Conservation (phyloP, 2,329 filamentous ascomycete genomes). For the Madurella fahalii region DNA sequence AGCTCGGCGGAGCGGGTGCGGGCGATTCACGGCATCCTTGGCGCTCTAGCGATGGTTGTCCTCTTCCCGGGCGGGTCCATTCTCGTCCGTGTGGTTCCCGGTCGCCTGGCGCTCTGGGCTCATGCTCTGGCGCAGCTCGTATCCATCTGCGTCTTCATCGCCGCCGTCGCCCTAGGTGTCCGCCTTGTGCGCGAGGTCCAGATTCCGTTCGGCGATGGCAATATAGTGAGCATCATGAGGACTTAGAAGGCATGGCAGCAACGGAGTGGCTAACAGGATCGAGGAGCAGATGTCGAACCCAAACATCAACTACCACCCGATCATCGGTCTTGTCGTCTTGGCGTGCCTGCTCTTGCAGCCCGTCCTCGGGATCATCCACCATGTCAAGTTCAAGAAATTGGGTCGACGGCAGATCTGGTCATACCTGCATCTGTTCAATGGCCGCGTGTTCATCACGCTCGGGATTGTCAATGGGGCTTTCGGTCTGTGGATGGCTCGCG, state of each 20-base stretch:
- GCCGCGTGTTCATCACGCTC: slow-evolving; percentile 37
- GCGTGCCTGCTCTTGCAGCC: slow-evolving; percentile 40
- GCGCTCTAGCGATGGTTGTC: slow-evolving; percentile 38
- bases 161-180: slow-evolving; percentile 40
- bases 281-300: slow-evolving; percentile 29
- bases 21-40: slow-evolving; percentile 39
- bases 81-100: slow-evolving; percentile 37
- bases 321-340: slow-evolving; percentile 44
- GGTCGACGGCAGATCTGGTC: slow-evolving; percentile 39
- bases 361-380: slow-evolving; percentile 41
- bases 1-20: slow-evolving; percentile 12
- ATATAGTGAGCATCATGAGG: slow-evolving; percentile 28
- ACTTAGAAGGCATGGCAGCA: neutral
- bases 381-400: slow-evolving; percentile 38
- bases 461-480: slow-evolving; percentile 45
- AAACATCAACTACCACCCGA: slow-evolving; percentile 39
- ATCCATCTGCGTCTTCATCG: slow-evolving; percentile 35
- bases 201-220: slow-evolving; percentile 5
- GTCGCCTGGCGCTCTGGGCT: slow-evolving; percentile 33
- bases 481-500: slow-evolving; percentile 31
- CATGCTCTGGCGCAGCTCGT: slow-evolving; percentile 40
- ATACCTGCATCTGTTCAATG: slow-evolving; percentile 42
- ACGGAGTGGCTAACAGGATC: neutral
- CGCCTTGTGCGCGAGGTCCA: slow-evolving; percentile 32
- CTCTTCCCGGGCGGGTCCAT: slow-evolving; percentile 44